A percentile compares a stretch with the other conserved stretches of the same genome.
Evolutionary conservation across 2,329 filamentous ascomycete genomes (phyloP).

Genomic region (Myrmaecium sp.): DNA sequence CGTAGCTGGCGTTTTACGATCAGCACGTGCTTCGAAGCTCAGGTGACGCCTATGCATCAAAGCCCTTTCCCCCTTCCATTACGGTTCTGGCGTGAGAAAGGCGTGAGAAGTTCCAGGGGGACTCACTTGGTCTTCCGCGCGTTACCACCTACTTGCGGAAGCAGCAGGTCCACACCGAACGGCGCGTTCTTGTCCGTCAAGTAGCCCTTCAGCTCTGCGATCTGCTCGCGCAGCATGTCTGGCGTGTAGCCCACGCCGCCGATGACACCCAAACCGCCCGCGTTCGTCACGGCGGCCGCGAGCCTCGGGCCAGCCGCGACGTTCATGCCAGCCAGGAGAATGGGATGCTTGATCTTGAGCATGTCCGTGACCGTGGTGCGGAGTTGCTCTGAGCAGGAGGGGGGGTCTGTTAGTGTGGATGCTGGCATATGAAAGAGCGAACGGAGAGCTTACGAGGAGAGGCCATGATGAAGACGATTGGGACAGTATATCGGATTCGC

Average conservation of each 20-base stretch:
- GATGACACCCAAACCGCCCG: constrained; percentile 89
- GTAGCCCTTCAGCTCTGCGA: constrained; percentile 81
- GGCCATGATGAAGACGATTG: constrained; percentile 39
- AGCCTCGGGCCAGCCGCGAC: constrained; percentile 93
- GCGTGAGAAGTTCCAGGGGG: neutral
- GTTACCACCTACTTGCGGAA: constrained; percentile 86
- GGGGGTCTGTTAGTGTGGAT: constrained; percentile 9
- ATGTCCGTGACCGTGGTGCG: constrained; percentile 88
- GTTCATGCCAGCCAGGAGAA: constrained; percentile 97
- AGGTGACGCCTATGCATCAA: constrained; percentile 1
- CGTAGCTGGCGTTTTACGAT: too few relatives aligned
- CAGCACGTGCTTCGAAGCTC: too few relatives aligned
- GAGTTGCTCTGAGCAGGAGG: constrained; percentile 50
- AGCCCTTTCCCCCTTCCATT: neutral
- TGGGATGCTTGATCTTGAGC: constrained; percentile 91
- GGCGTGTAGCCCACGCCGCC: constrained; percentile 92
- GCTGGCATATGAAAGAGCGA: constrained; percentile 7
- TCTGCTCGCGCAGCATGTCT: constrained; percentile 91
- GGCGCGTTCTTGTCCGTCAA: constrained; percentile 81
- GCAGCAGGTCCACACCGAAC: constrained; percentile 83
- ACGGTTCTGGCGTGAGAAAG: constrained; percentile 2
- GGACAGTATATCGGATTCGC: constrained; percentile 3
- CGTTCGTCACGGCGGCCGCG: constrained; percentile 91
- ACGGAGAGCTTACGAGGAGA: constrained; percentile 52
- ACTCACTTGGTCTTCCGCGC: constrained; percentile 83